Conservation (phyloP, 2,329 filamentous ascomycete species). For the Teratosphaeriaceae sp. region DNA sequence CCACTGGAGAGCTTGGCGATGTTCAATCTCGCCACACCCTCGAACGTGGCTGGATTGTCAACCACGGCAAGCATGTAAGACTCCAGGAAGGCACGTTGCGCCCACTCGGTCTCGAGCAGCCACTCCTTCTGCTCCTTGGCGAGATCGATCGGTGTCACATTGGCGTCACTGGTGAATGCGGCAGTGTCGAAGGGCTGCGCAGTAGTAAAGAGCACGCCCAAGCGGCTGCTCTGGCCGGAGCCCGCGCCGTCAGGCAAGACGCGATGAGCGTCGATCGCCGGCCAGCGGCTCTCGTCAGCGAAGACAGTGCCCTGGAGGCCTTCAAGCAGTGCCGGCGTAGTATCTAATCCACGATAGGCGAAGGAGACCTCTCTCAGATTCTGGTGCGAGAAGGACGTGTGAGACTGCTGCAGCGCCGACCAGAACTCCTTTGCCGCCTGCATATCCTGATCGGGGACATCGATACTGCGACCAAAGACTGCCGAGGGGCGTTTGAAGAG, state of each 20-base stretch:
- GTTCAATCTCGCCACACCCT: slow-evolving; percentile 51
- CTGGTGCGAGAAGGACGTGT: slow-evolving; percentile 4
- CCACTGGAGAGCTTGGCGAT: slow-evolving; percentile 59
- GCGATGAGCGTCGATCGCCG: slow-evolving; percentile 10
- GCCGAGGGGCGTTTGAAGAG: slow-evolving; percentile 37
- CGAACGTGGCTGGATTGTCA: slow-evolving; percentile 52
- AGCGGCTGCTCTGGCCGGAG: background rate
- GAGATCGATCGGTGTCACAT: slow-evolving; percentile 50
- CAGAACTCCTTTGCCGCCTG: slow-evolving; percentile 21
- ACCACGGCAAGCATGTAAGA: slow-evolving; percentile 60
- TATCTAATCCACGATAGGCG: slow-evolving; percentile 9
- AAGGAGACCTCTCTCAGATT: slow-evolving; percentile 17
- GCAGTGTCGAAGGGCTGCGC: slow-evolving; percentile 12
- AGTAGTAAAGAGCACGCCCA: slow-evolving; percentile 31
- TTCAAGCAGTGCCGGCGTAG: slow-evolving; percentile 10
- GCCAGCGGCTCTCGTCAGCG: slow-evolving; percentile 16
- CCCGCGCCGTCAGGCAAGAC: background rate
- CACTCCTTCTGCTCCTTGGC: slow-evolving; percentile 60
- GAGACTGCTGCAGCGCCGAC: slow-evolving; percentile 19
- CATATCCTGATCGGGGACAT: slow-evolving; percentile 12
- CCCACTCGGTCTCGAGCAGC: slow-evolving; percentile 62
- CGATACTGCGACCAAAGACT: slow-evolving; percentile 39
- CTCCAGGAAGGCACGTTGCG: slow-evolving; percentile 60
- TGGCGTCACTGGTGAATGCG: slow-evolving; percentile 23
- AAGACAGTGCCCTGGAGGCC: slow-evolving; percentile 15